phyloP scores from a whole-genome alignment of 495 filamentous ascomycete species.

The Wilcoxina mikolae region DNA sequence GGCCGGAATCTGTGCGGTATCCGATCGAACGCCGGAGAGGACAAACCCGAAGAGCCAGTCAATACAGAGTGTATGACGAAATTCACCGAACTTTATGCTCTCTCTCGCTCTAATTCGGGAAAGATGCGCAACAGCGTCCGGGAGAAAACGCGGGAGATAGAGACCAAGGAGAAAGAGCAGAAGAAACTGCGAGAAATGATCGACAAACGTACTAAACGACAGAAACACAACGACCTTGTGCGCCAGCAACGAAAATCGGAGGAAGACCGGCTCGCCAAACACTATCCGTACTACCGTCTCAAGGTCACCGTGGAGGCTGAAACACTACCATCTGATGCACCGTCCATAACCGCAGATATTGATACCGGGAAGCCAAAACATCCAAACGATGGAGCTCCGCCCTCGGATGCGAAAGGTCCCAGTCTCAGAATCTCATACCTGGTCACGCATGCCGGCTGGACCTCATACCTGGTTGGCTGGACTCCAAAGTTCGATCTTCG shows the following conservation, averaged over 20 bases:
- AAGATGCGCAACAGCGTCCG: not conserved
- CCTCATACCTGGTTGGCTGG: constrained; percentile 50
- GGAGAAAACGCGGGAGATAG: not conserved
- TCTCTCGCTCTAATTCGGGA: not conserved
- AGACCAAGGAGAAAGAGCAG: constrained; percentile 18
- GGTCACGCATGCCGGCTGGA: constrained; percentile 44
- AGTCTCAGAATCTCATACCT: constrained; percentile 49
- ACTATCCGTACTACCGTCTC: constrained; percentile 34
- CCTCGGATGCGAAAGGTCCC: constrained; percentile 8
- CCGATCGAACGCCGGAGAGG: not conserved
- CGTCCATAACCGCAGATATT: constrained; percentile 3
- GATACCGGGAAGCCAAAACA: constrained; percentile 14
- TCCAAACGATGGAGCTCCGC: constrained; percentile 7
- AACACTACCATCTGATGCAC: constrained; percentile 9
- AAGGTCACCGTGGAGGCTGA: constrained; percentile 42
- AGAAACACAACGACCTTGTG: constrained; percentile 9
- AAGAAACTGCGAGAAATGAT: constrained; percentile 32
- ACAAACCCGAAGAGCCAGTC: not conserved
- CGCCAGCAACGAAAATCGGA: constrained; percentile 28
- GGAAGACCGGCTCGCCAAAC: not conserved
- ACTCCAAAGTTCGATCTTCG: constrained; percentile 48
- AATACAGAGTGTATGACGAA: not conserved
- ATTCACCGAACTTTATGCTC: not conserved
- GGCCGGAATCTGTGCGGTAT: not conserved
- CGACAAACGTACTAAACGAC: constrained; percentile 21